These are phyloP conservation scores for Haemoproteus tartakovskyi DNA, from an alignment of 169 alveolate species.

Conservation along the genomic window DNA sequence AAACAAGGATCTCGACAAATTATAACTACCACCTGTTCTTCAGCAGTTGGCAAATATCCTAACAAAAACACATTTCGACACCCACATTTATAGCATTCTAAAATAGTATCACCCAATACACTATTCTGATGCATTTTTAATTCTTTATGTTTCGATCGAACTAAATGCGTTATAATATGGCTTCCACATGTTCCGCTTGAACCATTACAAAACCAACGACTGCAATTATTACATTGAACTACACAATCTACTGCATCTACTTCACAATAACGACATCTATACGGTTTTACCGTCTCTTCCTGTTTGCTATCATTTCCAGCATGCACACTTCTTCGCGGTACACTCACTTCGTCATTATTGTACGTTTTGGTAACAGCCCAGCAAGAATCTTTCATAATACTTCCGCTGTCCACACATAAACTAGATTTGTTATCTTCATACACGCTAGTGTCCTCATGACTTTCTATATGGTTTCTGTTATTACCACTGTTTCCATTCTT, in stretches of 20 bases:
- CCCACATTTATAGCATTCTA: constrained; percentile 84
- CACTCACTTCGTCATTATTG: too few species aligned
- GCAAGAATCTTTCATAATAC: not conserved
- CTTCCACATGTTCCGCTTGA: constrained; percentile 71
- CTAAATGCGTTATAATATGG: constrained; percentile 81
- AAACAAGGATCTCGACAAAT: constrained; percentile 72
- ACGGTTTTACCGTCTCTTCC: constrained; percentile 23
- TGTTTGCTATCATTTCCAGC: not conserved
- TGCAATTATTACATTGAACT: constrained; percentile 76
- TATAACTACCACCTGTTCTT: constrained; percentile 75
- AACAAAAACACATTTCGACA: constrained; percentile 77
- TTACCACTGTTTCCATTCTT: not conserved
- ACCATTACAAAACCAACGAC: constrained; percentile 82
- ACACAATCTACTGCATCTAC: constrained; percentile 68
- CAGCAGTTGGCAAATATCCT: constrained; percentile 79
- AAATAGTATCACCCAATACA: constrained; percentile 77
- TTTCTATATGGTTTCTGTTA: not conserved
- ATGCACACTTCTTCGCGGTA: not conserved
- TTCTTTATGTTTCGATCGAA: constrained; percentile 81
- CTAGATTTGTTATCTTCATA: too few species aligned
- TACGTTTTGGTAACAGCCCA: too few species aligned
- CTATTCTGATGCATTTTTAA: constrained; percentile 79
- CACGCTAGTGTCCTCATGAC: too few species aligned
- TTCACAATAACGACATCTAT: constrained; percentile 65
- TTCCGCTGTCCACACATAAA: not conserved